Evolutionary conservation across 306 rosid genomes (phyloP).

Genomic region (Quercus mongolica): DNA sequence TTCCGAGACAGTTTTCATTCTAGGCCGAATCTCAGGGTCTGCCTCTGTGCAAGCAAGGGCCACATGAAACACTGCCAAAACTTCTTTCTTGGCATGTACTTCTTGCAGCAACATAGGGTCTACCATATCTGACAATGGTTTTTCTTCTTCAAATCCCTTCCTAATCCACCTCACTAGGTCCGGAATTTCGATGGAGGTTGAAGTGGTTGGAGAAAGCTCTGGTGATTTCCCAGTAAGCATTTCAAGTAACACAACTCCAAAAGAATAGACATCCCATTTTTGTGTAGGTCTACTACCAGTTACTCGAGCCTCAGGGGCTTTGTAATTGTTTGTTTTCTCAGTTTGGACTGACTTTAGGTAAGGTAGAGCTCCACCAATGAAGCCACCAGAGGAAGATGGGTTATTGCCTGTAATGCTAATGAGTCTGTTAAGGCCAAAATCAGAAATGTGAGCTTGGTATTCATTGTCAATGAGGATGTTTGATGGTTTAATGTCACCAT

Average conservation of each 20-base stretch:
- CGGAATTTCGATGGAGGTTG: conserved; percentile 74
- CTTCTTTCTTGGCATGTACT: conserved; percentile 90
- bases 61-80: conserved; percentile 77
- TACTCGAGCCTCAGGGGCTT: conserved; percentile 77
- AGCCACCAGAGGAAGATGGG: conserved; percentile 81
- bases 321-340: conserved; percentile 67
- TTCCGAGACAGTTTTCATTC: conserved; percentile 90
- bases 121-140: conserved; percentile 85
- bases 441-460: conserved; percentile 71
- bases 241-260: conserved; percentile 84
- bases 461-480: conserved; percentile 86
- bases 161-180: conserved; percentile 91
- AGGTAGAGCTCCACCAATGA: conserved; percentile 89
- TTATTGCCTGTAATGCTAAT: conserved; percentile 86
- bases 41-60: conserved; percentile 87
- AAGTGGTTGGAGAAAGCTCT: conserved; percentile 78
- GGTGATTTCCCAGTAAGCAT: conserved; percentile 92
- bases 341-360: conserved; percentile 67
- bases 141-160: conserved; percentile 89
- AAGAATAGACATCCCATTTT: conserved; percentile 91
- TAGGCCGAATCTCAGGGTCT: conserved; percentile 82
- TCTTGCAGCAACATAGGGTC: conserved; percentile 83
- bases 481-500: conserved; percentile 92
- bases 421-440: conserved; percentile 79
- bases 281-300: conserved; percentile 74